Conservation (phyloP, 179 eudicot species). For the Vitellaria paradoxa region DNA sequence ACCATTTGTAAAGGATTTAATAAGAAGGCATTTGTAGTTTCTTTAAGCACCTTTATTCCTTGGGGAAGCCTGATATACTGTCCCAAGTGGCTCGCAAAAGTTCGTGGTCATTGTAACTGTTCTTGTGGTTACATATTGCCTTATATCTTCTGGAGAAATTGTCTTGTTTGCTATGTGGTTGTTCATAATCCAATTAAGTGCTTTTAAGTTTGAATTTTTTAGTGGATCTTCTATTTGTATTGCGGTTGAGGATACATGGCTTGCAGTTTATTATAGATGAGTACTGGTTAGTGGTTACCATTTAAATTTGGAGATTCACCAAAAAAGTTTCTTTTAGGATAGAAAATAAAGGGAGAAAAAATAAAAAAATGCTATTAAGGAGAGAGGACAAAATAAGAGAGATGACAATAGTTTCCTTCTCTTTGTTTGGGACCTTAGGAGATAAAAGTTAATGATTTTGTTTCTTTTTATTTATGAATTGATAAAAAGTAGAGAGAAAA, state of each 20-base stretch:
- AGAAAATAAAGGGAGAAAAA: no score
- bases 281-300: not conserved
- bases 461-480: no score
- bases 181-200: constrained; percentile 2
- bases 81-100: not conserved
- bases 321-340: no score
- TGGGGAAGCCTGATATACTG: not conserved
- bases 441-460: no score
- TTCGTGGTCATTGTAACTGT: not conserved
- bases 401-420: no score
- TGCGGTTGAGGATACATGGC: not conserved
- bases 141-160: not conserved
- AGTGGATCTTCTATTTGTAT: no score
- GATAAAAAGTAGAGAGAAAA: no score
- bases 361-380: no score
- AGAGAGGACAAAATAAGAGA: no score
- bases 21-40: constrained; percentile 1
- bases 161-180: not conserved
- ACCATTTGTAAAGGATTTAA: no score
- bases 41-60: not conserved
- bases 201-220: not conserved
- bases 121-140: not conserved
- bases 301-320: not conserved
- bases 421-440: no score
- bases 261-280: no score